phyloP scores from a whole-genome alignment of 2,329 filamentous ascomycete genomes.

The Neonectria ditissima region DNA sequence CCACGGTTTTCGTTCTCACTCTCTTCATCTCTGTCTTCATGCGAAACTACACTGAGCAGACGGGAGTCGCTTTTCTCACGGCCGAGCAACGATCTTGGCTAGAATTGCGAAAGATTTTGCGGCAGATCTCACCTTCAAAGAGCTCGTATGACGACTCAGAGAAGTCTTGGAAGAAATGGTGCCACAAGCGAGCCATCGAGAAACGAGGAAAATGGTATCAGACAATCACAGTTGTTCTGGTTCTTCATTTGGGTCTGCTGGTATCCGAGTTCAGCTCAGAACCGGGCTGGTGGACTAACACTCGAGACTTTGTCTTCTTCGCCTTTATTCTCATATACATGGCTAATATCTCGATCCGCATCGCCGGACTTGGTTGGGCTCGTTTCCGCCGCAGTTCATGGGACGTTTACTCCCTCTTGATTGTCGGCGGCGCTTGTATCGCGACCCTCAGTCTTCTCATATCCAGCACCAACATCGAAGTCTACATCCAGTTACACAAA shows the following conservation, averaged over 20 bases:
- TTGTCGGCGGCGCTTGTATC: slow-evolving; percentile 81
- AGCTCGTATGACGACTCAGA: slow-evolving; percentile 83
- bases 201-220: slow-evolving; percentile 95
- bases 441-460: slow-evolving; percentile 84
- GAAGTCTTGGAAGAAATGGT: slow-evolving; percentile 89
- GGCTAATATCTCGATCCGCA: slow-evolving; percentile 83
- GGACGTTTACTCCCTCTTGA: slow-evolving; percentile 89
- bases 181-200: slow-evolving; percentile 91
- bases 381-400: slow-evolving; percentile 93
- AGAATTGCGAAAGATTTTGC: slow-evolving; percentile 89
- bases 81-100: slow-evolving; percentile 97
- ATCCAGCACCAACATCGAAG: slow-evolving; percentile 66
- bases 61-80: slow-evolving; percentile 94
- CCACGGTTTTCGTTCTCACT: slow-evolving; percentile 95
- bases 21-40: slow-evolving; percentile 99
- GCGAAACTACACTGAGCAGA: slow-evolving; percentile 99
- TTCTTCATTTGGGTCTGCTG: slow-evolving; percentile 85
- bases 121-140: slow-evolving; percentile 95
- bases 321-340: slow-evolving; percentile 85
- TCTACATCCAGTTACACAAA: slow-evolving; percentile 88
- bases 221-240: slow-evolving; percentile 80
- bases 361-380: slow-evolving; percentile 90
- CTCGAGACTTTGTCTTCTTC: slow-evolving; percentile 83
- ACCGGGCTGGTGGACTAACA: slow-evolving; percentile 74
- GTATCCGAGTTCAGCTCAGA: slow-evolving; percentile 89